These are phyloP conservation scores for Sugiyamaella neomexicana DNA, from an alignment of 1,139 yeast species.

Conservation along the genomic window DNA sequence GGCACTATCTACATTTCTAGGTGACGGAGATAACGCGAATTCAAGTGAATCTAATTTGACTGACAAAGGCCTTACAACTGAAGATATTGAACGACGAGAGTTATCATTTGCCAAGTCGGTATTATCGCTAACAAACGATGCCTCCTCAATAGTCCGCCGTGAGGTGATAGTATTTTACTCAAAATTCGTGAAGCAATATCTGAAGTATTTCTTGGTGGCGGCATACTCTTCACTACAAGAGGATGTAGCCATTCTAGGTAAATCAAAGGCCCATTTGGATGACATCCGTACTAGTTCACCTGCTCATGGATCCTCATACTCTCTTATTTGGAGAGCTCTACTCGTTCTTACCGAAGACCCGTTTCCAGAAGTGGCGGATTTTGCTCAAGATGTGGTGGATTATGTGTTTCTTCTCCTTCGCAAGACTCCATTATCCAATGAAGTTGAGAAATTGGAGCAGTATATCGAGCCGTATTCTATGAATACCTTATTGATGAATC, in stretches of 20 bases:
- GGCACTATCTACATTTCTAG: conserved; percentile 70
- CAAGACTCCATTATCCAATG: conserved; percentile 54
- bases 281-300: conserved; percentile 50
- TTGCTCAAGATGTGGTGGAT: conserved; percentile 77
- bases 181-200: conserved; percentile 67
- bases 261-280: conserved; percentile 48
- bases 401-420: conserved; percentile 65
- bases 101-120: conserved; percentile 48
- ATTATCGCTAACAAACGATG: conserved; percentile 66
- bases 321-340: conserved; percentile 84
- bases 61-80: conserved; percentile 1
- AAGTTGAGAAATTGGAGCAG: conserved; percentile 24
- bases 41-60: background rate
- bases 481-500: conserved; percentile 5
- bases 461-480: conserved; percentile 16
- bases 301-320: conserved; percentile 75
- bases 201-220: conserved; percentile 76
- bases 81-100: conserved; percentile 43
- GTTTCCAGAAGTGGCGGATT: conserved; percentile 71
- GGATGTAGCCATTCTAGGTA: conserved; percentile 68
- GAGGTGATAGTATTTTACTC: conserved; percentile 80
- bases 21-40: conserved; percentile 43
- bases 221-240: conserved; percentile 86
- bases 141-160: conserved; percentile 83
- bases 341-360: conserved; percentile 87